A percentile compares a stretch with the other conserved stretches of the same genome.
These are phyloP conservation scores for Erodium texanum DNA, from an alignment of 441 rosid species.

Conservation along the genomic window DNA sequence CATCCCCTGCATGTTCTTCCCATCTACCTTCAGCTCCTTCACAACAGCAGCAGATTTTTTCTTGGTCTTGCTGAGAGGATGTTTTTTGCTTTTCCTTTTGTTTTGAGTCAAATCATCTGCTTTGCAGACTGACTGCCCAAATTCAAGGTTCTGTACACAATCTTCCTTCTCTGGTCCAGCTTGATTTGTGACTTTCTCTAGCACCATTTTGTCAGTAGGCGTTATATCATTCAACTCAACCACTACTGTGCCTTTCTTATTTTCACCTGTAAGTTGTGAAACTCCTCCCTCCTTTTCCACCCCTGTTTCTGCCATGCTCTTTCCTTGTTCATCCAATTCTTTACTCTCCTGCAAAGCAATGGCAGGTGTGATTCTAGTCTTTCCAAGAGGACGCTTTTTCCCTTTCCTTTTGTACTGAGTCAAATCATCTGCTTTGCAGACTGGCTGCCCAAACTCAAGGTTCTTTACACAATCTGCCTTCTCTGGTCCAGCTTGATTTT, in stretches of 20 bases:
- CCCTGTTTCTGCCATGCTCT: conserved; percentile 13
- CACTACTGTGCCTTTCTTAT: background rate
- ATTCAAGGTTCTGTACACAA: conserved; percentile 14
- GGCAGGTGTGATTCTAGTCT: background rate
- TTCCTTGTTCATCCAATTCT: background rate
- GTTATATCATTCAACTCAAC: conserved; percentile 10
- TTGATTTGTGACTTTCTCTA: conserved; percentile 17
- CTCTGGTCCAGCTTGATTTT: conserved; percentile 12
- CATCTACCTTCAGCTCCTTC: conserved; percentile 12
- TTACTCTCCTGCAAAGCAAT: background rate
- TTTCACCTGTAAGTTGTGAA: background rate
- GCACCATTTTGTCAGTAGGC: conserved; percentile 19
- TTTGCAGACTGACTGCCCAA: conserved; percentile 17
- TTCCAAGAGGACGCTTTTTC: conserved; percentile 15
- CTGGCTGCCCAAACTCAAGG: conserved; percentile 17
- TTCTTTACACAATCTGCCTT: conserved; percentile 16
- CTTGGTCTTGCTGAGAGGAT: conserved; percentile 20
- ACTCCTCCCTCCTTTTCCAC: conserved; percentile 20
- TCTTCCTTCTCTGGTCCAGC: conserved; percentile 13
- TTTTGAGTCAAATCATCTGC: conserved; percentile 15
- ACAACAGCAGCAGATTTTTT: conserved; percentile 18
- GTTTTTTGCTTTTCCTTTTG: conserved; percentile 17
- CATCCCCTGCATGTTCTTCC: conserved; percentile 17
- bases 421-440: conserved; percentile 10
- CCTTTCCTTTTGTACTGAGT: conserved; percentile 18